phyloP scores from a whole-genome alignment of 1,139 yeast genomes.

The Pichia inconspicua region DNA sequence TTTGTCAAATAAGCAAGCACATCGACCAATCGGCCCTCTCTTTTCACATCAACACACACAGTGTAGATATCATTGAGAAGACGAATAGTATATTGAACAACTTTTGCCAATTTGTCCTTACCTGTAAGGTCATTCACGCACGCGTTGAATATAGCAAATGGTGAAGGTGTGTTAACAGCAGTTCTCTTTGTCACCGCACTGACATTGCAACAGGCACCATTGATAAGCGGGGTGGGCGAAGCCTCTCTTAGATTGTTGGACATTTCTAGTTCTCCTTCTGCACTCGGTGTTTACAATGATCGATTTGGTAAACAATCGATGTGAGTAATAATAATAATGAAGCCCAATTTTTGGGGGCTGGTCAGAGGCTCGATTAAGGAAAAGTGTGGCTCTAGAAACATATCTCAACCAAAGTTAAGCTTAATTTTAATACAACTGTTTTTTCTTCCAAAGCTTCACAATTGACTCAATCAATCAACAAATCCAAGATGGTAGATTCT shows the following conservation, averaged over 20 bases:
- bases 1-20: slow-evolving; percentile 24
- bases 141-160: slow-evolving; percentile 41
- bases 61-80: slow-evolving; percentile 20
- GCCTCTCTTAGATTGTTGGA: neutral
- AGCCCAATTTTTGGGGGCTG: too few species aligned
- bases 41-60: slow-evolving; percentile 9
- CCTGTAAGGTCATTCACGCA: slow-evolving; percentile 49
- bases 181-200: neutral
- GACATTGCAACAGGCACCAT: neutral
- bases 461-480: too few species aligned
- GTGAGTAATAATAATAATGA: too few species aligned
- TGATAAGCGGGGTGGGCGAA: neutral
- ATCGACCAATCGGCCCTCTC: neutral
- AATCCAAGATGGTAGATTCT: slow-evolving; percentile 10
- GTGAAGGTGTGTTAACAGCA: slow-evolving; percentile 10
- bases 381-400: too few species aligned
- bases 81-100: slow-evolving; percentile 49
- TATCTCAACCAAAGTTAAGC: too few species aligned
- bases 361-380: too few species aligned
- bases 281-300: too few species aligned
- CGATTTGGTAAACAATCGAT: too few species aligned
- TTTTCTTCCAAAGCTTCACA: too few species aligned
- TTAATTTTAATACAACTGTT: too few species aligned
- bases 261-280: neutral
- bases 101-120: slow-evolving; percentile 63